Conservation (phyloP, 2,329 filamentous ascomycete species). For the Zarea fungicola region DNA sequence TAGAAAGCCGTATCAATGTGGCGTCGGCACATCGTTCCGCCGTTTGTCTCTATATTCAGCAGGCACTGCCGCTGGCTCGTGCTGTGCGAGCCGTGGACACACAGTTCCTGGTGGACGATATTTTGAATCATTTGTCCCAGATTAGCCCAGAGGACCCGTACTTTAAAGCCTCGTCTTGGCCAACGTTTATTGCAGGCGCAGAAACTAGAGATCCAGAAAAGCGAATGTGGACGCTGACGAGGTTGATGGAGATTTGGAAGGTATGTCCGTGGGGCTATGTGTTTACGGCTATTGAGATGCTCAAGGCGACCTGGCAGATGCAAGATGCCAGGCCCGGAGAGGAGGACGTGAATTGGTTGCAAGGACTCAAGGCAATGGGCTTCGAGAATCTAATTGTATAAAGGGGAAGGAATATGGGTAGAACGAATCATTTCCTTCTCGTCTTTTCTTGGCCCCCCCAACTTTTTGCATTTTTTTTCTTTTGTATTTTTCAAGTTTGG, state of each 20-base stretch:
- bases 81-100: slow-evolving; percentile 34
- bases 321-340: slow-evolving; percentile 27
- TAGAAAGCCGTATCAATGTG: slow-evolving; percentile 38
- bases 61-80: slow-evolving; percentile 35
- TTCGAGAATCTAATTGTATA: slow-evolving; percentile 44
- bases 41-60: slow-evolving; percentile 42
- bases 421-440: too few species aligned
- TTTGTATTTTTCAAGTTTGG: not conserved
- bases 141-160: slow-evolving; percentile 44
- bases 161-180: slow-evolving; percentile 58
- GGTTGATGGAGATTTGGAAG: slow-evolving; percentile 39
- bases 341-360: slow-evolving; percentile 34
- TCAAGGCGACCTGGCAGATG: slow-evolving; percentile 42
- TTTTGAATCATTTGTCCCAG: slow-evolving; percentile 44
- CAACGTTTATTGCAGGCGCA: slow-evolving; percentile 52
- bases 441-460: not conserved
- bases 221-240: slow-evolving; percentile 47
- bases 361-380: slow-evolving; percentile 36
- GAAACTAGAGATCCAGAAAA: slow-evolving; percentile 44
- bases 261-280: slow-evolving; percentile 47
- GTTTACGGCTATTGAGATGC: slow-evolving; percentile 43
- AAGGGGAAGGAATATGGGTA: not conserved
- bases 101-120: slow-evolving; percentile 42
- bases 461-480: not conserved
- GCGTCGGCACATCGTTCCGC: slow-evolving; percentile 43